Percentiles rank a stretch among this genome's conserved stretches.
phyloP scores from a whole-genome alignment of 371 early-diverging fungal genomes.

The Sporodiniella umbellata region DNA sequence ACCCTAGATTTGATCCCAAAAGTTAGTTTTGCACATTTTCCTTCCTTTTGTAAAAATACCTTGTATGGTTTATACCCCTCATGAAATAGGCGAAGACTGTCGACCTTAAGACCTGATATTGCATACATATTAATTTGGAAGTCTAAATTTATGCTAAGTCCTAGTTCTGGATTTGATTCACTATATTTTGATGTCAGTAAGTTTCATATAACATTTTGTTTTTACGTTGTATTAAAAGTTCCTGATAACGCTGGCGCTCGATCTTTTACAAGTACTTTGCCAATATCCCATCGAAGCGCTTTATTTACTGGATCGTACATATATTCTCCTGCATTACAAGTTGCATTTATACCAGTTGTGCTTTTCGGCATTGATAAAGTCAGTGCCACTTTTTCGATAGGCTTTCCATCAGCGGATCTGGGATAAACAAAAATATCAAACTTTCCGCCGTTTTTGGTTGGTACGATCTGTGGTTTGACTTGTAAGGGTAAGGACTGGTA shows the following conservation, averaged over 20 bases:
- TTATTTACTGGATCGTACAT: conserved; percentile 75
- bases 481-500: conserved; percentile 61
- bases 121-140: conserved; percentile 75
- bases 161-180: conserved; percentile 50
- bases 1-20: conserved; percentile 36
- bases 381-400: conserved; percentile 63
- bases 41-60: conserved; percentile 43
- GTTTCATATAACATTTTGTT: background rate
- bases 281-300: conserved; percentile 67
- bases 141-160: conserved; percentile 61
- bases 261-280: conserved; percentile 57
- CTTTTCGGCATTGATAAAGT: conserved; percentile 64
- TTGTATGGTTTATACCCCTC: conserved; percentile 84
- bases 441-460: conserved; percentile 54
- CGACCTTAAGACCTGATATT: conserved; percentile 74
- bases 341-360: conserved; percentile 54
- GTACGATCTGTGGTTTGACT: conserved; percentile 60
- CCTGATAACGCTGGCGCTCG: conserved; percentile 63
- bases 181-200: conserved; percentile 15
- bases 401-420: conserved; percentile 63
- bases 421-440: conserved; percentile 68
- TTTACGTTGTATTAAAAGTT: conserved; percentile 54
- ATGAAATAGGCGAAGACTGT: conserved; percentile 68
- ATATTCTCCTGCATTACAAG: conserved; percentile 65
- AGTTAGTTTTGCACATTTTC: too few relatives aligned